Conservation (phyloP, 441 rosid genomes). For the Populus hybrid region DNA sequence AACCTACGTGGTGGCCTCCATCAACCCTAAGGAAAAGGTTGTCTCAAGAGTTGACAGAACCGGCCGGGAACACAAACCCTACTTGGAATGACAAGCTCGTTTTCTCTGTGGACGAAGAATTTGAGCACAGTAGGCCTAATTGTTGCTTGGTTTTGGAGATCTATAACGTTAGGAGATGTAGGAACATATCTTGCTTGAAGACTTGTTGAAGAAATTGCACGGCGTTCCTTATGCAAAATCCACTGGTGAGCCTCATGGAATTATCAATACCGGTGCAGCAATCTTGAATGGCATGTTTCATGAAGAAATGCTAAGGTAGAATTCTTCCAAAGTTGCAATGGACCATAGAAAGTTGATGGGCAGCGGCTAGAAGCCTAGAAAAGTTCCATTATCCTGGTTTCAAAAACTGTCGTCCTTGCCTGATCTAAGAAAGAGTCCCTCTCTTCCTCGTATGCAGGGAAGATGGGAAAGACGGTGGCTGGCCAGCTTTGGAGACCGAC, state of each 20-base stretch:
- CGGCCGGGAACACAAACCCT: conserved; percentile 38
- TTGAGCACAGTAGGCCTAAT: neutral
- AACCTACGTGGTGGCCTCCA: conserved; percentile 30
- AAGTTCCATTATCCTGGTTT: no score
- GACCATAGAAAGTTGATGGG: no score
- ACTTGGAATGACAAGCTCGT: conserved; percentile 44
- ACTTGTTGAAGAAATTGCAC: neutral
- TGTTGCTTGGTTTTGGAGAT: neutral
- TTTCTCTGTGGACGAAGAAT: neutral
- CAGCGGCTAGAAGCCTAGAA: no score
- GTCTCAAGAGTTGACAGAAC: conserved; percentile 49
- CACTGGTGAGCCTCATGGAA: neutral
- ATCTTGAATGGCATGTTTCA: no score
- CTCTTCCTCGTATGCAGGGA: no score
- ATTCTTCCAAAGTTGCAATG: no score
- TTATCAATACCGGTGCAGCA: no score
- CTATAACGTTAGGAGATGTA: neutral
- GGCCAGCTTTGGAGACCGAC: no score
- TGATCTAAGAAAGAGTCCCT: no score
- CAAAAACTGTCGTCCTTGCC: no score
- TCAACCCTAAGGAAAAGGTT: conserved; percentile 46
- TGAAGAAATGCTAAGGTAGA: no score
- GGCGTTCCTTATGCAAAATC: neutral
- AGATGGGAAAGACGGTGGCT: no score
- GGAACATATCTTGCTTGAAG: neutral